Evolutionary conservation across 106 monocot genomes (phyloP).

Genomic region (Acorus calamus): DNA sequence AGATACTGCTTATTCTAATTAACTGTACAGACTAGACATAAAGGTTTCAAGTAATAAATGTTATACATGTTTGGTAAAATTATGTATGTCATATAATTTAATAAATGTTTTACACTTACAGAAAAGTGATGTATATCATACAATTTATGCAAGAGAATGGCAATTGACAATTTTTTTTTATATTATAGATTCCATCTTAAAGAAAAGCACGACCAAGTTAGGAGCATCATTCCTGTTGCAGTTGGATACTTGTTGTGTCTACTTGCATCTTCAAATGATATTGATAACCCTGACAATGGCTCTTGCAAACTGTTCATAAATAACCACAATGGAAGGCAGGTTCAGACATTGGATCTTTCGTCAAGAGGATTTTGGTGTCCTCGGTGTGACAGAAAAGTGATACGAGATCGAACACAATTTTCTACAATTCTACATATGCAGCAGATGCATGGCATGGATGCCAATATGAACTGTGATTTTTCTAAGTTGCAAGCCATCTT

Average conservation of each 20-base stretch:
- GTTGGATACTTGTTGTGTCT: constrained; percentile 90
- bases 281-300: constrained; percentile 15
- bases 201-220: constrained; percentile 22
- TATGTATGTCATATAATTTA: too few species aligned
- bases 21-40: too few species aligned
- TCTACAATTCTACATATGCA: constrained; percentile 19
- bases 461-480: constrained; percentile 11
- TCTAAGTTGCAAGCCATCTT: constrained; percentile 41
- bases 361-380: constrained; percentile 70
- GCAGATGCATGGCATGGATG: constrained; percentile 14
- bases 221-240: constrained; percentile 34
- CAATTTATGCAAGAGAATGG: too few species aligned
- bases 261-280: constrained; percentile 21
- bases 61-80: too few species aligned
- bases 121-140: too few species aligned
- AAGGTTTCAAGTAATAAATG: too few species aligned
- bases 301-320: constrained; percentile 52
- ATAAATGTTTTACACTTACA: too few species aligned
- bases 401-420: constrained; percentile 11
- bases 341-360: constrained; percentile 56
- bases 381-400: constrained; percentile 38
- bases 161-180: neutral
- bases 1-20: too few species aligned
- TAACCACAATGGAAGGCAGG: constrained; percentile 19
- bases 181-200: constrained; percentile 33